Conservation (phyloP, 2,329 filamentous ascomycete genomes). For the Cytospora mali region DNA sequence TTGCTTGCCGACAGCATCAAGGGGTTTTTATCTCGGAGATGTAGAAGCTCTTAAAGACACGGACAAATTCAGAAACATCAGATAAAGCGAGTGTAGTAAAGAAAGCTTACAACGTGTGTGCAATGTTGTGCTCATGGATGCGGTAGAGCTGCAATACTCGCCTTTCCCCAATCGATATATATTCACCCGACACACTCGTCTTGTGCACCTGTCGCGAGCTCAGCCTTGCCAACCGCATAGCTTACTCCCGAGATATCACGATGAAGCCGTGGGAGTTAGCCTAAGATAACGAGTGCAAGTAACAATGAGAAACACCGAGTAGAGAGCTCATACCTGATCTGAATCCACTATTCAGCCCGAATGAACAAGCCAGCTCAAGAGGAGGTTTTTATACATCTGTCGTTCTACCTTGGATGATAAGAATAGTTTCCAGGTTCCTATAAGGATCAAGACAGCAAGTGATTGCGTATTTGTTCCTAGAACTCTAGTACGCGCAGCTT, state of each 20-base stretch:
- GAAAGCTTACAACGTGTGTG: slow-evolving; percentile 52
- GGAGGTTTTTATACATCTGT: too few species aligned
- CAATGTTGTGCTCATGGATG: slow-evolving; percentile 51
- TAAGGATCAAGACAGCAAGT: too few species aligned
- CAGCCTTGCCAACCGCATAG: slow-evolving; percentile 46
- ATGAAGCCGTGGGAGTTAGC: slow-evolving; percentile 6
- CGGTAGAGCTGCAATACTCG: slow-evolving; percentile 57
- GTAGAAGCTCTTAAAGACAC: slow-evolving; percentile 48
- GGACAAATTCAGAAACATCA: slow-evolving; percentile 57
- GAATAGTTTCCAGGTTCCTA: too few species aligned
- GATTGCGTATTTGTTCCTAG: too few species aligned
- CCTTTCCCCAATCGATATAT: slow-evolving; percentile 53
- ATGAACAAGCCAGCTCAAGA: too few species aligned
- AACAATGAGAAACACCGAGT: too few species aligned
- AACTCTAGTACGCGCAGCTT: too few species aligned
- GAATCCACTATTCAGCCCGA: not conserved
- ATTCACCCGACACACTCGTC: slow-evolving; percentile 42
- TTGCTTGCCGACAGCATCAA: too few species aligned
- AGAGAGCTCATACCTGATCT: too few species aligned
- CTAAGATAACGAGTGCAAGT: not conserved
- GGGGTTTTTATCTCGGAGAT: too few species aligned
- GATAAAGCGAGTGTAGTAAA: slow-evolving; percentile 52
- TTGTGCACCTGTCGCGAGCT: slow-evolving; percentile 50
- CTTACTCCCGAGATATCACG: slow-evolving; percentile 39
- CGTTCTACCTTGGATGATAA: too few species aligned